phyloP scores from a whole-genome alignment of 805 yeast genomes.

The Candida vartiovaarae region DNA sequence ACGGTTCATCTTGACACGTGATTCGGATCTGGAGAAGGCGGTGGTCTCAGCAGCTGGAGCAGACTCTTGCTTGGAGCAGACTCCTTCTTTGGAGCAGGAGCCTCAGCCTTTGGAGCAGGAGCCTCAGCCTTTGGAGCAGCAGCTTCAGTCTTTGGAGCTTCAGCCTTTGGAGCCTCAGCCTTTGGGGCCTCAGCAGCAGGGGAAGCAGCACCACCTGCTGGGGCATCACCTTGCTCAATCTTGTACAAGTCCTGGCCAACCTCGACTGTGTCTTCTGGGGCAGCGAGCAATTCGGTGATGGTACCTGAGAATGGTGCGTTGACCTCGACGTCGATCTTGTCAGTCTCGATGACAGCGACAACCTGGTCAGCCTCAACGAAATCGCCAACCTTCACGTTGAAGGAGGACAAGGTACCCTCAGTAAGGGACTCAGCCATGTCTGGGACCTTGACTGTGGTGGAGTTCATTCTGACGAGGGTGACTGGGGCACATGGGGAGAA shows the following conservation, averaged over 20 bases:
- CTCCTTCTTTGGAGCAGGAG: slow-evolving; percentile 24
- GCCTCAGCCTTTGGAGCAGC: slow-evolving; percentile 25
- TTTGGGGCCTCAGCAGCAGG: slow-evolving; percentile 15
- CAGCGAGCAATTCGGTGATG: slow-evolving; percentile 72
- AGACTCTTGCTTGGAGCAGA: slow-evolving; percentile 24
- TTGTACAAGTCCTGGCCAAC: slow-evolving; percentile 91
- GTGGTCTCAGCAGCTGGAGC: slow-evolving; percentile 31
- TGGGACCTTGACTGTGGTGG: slow-evolving; percentile 76
- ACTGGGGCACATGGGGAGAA: slow-evolving; percentile 9
- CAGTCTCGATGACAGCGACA: slow-evolving; percentile 96
- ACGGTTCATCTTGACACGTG: slow-evolving; percentile 96
- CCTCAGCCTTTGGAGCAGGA: slow-evolving; percentile 20
- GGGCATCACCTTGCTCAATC: slow-evolving; percentile 73
- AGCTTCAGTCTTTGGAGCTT: slow-evolving; percentile 20
- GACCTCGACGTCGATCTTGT: slow-evolving; percentile 95
- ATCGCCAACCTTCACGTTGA: slow-evolving; percentile 75
- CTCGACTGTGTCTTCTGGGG: slow-evolving; percentile 86
- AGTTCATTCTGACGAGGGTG: slow-evolving; percentile 25
- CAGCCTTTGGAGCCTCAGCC: slow-evolving; percentile 19
- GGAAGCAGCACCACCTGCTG: slow-evolving; percentile 45
- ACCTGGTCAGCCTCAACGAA: slow-evolving; percentile 81
- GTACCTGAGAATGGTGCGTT: slow-evolving; percentile 92
- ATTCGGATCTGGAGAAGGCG: slow-evolving; percentile 75
- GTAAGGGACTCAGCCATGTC: slow-evolving; percentile 98
- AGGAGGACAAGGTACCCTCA: slow-evolving; percentile 84